Evolutionary conservation across 2,329 filamentous ascomycete genomes (phyloP).

Genomic region (Helicocarpus griseus): DNA sequence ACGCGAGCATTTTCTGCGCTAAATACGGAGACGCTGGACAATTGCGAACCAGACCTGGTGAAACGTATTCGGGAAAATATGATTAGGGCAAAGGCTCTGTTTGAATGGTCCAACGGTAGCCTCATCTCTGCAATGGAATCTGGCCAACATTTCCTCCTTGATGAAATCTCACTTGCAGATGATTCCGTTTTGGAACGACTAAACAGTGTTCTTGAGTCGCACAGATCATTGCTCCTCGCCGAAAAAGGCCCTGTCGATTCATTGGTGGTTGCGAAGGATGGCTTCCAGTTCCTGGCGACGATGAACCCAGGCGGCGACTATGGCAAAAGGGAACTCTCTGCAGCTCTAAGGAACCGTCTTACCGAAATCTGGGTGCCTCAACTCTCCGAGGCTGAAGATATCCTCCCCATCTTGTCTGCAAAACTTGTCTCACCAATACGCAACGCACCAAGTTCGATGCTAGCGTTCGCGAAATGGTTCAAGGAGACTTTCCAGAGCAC

Average conservation of each 20-base stretch:
- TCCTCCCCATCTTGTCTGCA: conserved; percentile 71
- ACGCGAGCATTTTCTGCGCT: conserved; percentile 51
- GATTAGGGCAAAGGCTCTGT: conserved; percentile 69
- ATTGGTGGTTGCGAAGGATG: conserved; percentile 61
- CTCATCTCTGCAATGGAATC: conserved; percentile 87
- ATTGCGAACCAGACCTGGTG: conserved; percentile 41
- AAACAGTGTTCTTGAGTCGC: conserved; percentile 90
- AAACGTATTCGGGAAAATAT: conserved; percentile 37
- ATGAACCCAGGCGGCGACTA: conserved; percentile 99
- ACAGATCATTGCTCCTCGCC: conserved; percentile 75
- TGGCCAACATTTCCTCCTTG: conserved; percentile 83
- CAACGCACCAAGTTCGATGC: conserved; percentile 57
- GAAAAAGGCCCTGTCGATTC: conserved; percentile 87
- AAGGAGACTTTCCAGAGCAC: conserved; percentile 68
- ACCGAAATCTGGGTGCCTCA: conserved; percentile 98
- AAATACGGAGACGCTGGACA: conserved; percentile 32
- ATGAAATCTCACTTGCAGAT: conserved; percentile 95
- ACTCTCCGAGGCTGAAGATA: conserved; percentile 73
- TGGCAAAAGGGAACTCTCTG: conserved; percentile 93
- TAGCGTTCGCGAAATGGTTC: conserved; percentile 90
- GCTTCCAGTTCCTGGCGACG: conserved; percentile 93
- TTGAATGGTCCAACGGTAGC: conserved; percentile 93
- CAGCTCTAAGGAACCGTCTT: conserved; percentile 88
- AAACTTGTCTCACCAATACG: conserved; percentile 55
- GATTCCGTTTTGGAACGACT: conserved; percentile 93